A percentile compares a stretch with the other conserved stretches of the same genome.
These are phyloP conservation scores for Apium graveolens DNA, from an alignment of 129 eudicot genomes.

Conservation along the genomic window DNA sequence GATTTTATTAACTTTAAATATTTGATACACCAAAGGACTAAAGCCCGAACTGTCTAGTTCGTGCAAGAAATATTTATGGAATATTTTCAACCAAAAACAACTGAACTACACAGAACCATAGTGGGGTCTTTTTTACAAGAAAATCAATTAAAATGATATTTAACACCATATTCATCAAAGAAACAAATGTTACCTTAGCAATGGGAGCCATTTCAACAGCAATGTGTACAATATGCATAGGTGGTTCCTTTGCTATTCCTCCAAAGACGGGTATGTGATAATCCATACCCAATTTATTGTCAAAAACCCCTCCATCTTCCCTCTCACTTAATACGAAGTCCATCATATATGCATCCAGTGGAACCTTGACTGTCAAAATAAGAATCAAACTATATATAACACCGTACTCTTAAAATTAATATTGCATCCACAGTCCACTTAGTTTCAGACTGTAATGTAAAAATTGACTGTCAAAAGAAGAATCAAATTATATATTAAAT, in stretches of 20 bases:
- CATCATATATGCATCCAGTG: slow-evolving; percentile 96
- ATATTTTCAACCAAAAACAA: neutral
- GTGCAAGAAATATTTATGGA: neutral
- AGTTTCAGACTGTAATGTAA: neutral
- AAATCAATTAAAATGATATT: neutral
- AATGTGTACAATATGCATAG: slow-evolving; percentile 95
- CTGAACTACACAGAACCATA: neutral
- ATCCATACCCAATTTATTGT: slow-evolving; percentile 86
- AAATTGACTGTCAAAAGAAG: slow-evolving; percentile 44
- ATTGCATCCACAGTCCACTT: neutral
- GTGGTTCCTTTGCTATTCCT: slow-evolving; percentile 82
- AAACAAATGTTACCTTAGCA: slow-evolving; percentile 65
- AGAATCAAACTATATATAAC: neutral
- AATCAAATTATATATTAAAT: neutral
- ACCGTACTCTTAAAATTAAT: neutral
- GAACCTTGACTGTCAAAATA: slow-evolving; percentile 72
- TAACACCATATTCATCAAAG: neutral
- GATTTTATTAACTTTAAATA: neutral
- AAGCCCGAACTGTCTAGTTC: neutral
- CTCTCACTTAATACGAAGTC: slow-evolving; percentile 94
- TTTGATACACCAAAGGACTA: neutral
- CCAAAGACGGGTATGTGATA: slow-evolving; percentile 91
- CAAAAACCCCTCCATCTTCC: slow-evolving; percentile 91
- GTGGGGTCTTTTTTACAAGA: neutral
- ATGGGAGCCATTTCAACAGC: slow-evolving; percentile 99